Base-by-base conservation (phyloP, 106 monocot genomes). In the Apostasia ramifera region DNA sequence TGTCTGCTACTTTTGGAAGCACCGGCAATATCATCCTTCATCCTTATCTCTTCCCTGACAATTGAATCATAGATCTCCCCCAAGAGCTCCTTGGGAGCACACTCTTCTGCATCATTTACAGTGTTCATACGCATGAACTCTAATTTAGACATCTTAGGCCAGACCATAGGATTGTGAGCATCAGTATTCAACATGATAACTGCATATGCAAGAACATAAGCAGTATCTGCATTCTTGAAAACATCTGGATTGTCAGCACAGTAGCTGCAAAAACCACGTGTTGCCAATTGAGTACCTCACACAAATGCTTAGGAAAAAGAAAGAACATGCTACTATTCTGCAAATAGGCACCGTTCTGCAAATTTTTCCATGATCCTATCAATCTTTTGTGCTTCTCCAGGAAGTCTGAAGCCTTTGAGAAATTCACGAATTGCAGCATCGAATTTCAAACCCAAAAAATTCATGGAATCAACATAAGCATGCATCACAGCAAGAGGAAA, bases 391-490 rank as follows among this genome's bases (percentile, higher is more conserved):
- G 98, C 98, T 87, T 98, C 98, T 59, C 98, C 93, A 76, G 98
- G 98, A 75, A 98, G 92, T 13, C 85, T 74, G 66, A 98, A 98
- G 40, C 92, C 98, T 77, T 63, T 77, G 44, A 98, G 83, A 74
- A 98, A 98, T 61, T 93, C 89, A 80, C 98, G 86, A 61, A 98
- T 93, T 73, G 98, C 92, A 73, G 83, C 52, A 83, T 90, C 98
- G 90, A 98, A 90, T 70, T 90, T 90, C 57, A 98, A 69, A 10
- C 92, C 87, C 9, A 79, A 72, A 73, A 98, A 98, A 64, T 98
- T 83, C 98, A 98, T 98, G 53, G 93, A 93, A 76, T 98, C 98
- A 61, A 98, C 98, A 90, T 93, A 98, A 76, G 98, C 90, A 87
- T 98, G 92, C 98, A 98, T 98, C 44, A 98, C 90, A 73, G 92